Evolutionary conservation across 2,329 filamentous ascomycete genomes (phyloP), one percentile per base, ranked within the genome.

Genomic region (Knoxdaviesia proteae): DNA sequence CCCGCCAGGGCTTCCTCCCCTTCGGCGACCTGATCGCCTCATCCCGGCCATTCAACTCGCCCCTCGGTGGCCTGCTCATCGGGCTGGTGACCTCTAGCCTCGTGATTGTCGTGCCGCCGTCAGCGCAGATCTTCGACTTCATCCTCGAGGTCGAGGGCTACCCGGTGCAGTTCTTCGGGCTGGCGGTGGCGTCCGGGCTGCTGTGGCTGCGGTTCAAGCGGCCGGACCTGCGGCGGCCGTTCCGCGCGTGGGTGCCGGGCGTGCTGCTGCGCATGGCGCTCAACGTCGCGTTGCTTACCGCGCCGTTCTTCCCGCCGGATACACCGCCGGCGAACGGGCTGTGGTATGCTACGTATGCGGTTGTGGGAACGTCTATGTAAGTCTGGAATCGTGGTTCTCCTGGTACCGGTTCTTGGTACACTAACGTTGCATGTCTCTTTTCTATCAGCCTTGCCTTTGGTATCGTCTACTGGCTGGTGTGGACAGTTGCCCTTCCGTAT

Each of bases 131-230:
- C 0, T 84, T 83, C 56, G 76, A 72, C 7, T 81, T 84, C 50
- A 82, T 84, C 32, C 59, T 82, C 0, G 77, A 84, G 39, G 72
- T 83, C 0, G 77, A 83, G 50, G 76, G 73, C 0, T 83, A 82
- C 48, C 70, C 77, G 0, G 72, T 64, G 0, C 72, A 80, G 45
- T 60, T 82, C 9, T 67, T 77, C 44, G 65, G 65, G 0, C 53
- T 81, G 1, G 69, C 72, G 0, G 59, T 73, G 0, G 69, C 69
- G 0, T 48, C 65, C 6, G 77, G 77, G 0, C 58, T 82, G 0
- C 49, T 82, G 0, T 67, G 71, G 56, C 60, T 84, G 5, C 68
- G 80, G 0, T 63, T 61, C 44, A 68, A 64, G 46, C 62, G 71
- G 7, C 75, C 76, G 1, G 66, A 77, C 42, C 58, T 79, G 0